Evolutionary conservation across 331 rosid genomes (phyloP), one percentile per base, ranked within the genome.

Genomic region (Prunus yedoensis): DNA sequence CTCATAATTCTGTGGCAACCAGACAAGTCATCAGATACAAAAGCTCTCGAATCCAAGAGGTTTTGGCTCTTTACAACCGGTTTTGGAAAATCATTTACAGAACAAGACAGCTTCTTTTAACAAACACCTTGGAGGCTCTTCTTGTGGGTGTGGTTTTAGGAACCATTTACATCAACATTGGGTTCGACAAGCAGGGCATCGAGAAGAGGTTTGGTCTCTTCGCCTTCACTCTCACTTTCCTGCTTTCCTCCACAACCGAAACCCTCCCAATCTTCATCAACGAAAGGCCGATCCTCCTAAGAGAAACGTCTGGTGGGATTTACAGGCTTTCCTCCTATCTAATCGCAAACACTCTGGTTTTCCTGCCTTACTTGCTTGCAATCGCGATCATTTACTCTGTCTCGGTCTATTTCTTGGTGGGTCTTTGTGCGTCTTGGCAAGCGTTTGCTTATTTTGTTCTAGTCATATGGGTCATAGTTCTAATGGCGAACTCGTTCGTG

Each of bases 261-360:
- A 84, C 97, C 3, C 97, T 92, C 3, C 97, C 99, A 0, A 92
- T 92, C 81, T 94, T 92, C 83, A 84, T 94, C 82, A 88, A 84
- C 50, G 97, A 92, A 74, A 88, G 97, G 68, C 99, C 97, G 18
- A 92, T 94, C 71, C 21, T 94, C 57, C 46, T 94, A 8, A 79
- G 97, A 73, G 99, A 94, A 86, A 86, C 97, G n/a, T 94, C 99
- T 3, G 84, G 92, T 73, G 97, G 97, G 71, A 86, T 92, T 69
- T 92, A 94, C 45, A 85, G 97, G 66, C 85, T 94, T 3, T 94
- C 97, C 3, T 94, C 99, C 0, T 88, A 94, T 77, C 89, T 94
- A 46, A 83, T 94, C 18, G 96, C 97, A 50, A 94, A 90, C 59
- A 94, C 99, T 17, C 88, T 94, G 15, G 99, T 94, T 73, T 94